Conservation (phyloP, 768 basidiomycete genomes). For the Termitomyces sp. region DNA sequence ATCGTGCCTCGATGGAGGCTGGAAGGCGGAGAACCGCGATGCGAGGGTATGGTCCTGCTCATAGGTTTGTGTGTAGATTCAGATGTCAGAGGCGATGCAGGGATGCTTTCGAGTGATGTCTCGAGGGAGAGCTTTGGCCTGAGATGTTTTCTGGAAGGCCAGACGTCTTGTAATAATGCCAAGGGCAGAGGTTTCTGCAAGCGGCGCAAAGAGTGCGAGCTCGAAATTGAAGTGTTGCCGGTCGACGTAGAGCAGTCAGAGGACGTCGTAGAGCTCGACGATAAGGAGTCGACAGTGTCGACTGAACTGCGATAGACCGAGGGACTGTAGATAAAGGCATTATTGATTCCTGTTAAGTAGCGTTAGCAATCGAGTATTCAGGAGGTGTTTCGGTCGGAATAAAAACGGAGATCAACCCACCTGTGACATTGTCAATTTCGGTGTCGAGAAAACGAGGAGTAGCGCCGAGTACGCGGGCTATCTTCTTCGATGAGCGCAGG, state of each 20-base stretch:
- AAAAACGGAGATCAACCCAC: constrained; percentile 13
- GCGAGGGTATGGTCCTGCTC: constrained; percentile 10
- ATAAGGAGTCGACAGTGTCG: constrained; percentile 15
- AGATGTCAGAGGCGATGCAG: constrained; percentile 18
- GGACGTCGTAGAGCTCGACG: constrained; percentile 16
- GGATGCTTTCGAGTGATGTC: constrained; percentile 23
- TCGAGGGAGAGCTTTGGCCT: constrained; percentile 17
- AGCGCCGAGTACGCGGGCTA: constrained; percentile 51
- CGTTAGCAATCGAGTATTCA: neutral
- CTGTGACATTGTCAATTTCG: constrained; percentile 2
- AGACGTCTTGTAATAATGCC: constrained; percentile 9
- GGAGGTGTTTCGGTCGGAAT: neutral
- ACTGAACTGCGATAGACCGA: constrained; percentile 7
- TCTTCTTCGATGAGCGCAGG: constrained; percentile 52
- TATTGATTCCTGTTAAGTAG: neutral
- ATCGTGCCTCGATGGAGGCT: neutral
- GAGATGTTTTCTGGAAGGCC: constrained; percentile 7
- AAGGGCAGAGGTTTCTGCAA: constrained; percentile 12
- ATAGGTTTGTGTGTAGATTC: neutral
- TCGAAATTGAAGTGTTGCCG: constrained; percentile 1
- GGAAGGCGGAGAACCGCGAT: constrained; percentile 6
- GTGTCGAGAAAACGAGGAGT: constrained; percentile 53
- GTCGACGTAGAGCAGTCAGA: neutral
- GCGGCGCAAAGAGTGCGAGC: constrained; percentile 14
- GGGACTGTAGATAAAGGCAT: constrained; percentile 12